Evolutionary conservation across 148 eudicot species (phyloP).

Genomic region (Talinum fruticosum): DNA sequence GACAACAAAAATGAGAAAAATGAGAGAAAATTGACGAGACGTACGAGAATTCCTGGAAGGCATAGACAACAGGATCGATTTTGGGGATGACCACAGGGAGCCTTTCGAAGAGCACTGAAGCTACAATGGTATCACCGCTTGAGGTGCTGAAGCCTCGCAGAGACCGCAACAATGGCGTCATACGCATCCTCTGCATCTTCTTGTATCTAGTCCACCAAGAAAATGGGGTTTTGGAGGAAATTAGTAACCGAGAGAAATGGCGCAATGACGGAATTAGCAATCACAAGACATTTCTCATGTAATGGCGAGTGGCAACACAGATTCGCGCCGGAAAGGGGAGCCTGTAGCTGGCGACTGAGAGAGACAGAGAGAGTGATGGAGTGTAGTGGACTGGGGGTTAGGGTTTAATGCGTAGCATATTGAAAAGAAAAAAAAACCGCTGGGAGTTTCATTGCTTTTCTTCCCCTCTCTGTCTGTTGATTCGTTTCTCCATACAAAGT

Average conservation of each 20-base stretch:
- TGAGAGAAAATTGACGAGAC: slow-evolving; percentile 9
- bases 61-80: slow-evolving; percentile 82
- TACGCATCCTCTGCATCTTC: slow-evolving; percentile 19
- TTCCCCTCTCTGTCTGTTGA: neutral
- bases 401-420: no score
- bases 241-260: no score
- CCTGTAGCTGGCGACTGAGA: no score
- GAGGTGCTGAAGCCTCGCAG: slow-evolving; percentile 24
- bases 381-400: no score
- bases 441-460: neutral
- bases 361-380: no score
- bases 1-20: neutral
- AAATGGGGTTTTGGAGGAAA: neutral
- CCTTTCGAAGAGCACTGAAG: slow-evolving; percentile 86
- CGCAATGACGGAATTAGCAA: no score
- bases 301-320: no score
- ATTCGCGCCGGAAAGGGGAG: no score
- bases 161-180: slow-evolving; percentile 21
- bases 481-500: neutral
- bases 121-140: slow-evolving; percentile 55
- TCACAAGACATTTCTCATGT: no score
- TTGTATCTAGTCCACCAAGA: neutral
- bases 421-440: no score
- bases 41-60: slow-evolving; percentile 96
- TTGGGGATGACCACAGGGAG: slow-evolving; percentile 84